A percentile compares a stretch with the other conserved stretches of the same genome.
phyloP scores from a whole-genome alignment of 164 flowering plant species.

The Taxillus chinensis region DNA sequence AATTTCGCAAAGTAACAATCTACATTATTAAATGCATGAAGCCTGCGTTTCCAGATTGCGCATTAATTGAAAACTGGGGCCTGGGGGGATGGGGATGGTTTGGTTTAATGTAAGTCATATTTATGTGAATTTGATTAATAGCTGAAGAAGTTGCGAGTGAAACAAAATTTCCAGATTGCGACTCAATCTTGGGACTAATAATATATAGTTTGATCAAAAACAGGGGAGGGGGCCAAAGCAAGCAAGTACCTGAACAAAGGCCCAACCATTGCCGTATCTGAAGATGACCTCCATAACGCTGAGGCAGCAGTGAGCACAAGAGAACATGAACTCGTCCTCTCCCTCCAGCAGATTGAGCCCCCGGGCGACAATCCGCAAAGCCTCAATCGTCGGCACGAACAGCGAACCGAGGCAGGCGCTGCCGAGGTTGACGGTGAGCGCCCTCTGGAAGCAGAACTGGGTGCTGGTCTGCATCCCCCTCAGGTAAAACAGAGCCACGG shows the following conservation, averaged over 20 bases:
- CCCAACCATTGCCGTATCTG: constrained; percentile 82
- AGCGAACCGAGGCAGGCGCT: constrained; percentile 86
- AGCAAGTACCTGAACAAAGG: constrained; percentile 68
- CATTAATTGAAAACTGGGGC: too few species aligned
- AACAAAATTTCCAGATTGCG: neutral
- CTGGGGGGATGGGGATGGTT: too few species aligned
- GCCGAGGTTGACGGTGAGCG: constrained; percentile 63
- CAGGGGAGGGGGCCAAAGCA: too few species aligned
- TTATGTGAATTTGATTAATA: too few species aligned
- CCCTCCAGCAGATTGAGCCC: constrained; percentile 80
- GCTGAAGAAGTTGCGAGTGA: too few species aligned
- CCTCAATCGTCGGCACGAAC: constrained; percentile 78
- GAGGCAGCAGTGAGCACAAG: constrained; percentile 92
- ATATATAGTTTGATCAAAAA: too few species aligned
- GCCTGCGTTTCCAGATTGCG: too few species aligned
- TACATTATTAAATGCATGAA: too few species aligned
- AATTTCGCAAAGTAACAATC: too few species aligned
- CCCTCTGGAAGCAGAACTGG: constrained; percentile 72
- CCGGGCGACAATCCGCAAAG: constrained; percentile 63
- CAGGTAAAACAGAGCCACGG: constrained; percentile 66
- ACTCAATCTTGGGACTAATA: too few species aligned
- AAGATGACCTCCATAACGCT: constrained; percentile 70
- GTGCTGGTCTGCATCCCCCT: constrained; percentile 83
- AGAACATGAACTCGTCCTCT: constrained; percentile 96
- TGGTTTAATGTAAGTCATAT: too few species aligned